Percentiles rank a stretch among this genome's conserved stretches.
Conservation (phyloP, 495 filamentous ascomycete species). For the Talaromyces trachyspermus region DNA sequence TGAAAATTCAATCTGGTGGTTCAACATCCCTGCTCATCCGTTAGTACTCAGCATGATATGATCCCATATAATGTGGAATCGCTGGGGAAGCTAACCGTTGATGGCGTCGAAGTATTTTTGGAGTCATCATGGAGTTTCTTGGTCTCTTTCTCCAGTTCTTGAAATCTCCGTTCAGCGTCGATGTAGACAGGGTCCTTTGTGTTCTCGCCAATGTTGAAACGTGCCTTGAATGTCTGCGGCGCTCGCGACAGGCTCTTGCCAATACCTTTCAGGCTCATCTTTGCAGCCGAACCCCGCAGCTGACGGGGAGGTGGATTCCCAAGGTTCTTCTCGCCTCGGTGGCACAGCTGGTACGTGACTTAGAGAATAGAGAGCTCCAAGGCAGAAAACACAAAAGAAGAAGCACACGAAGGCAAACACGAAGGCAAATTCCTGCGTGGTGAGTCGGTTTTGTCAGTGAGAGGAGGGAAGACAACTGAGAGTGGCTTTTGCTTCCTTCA, state of each 20-base stretch:
- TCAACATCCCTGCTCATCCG: constrained; percentile 71
- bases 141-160: constrained; percentile 91
- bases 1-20: constrained; percentile 97
- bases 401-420: no score
- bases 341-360: no score
- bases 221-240: constrained; percentile 82
- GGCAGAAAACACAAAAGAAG: no score
- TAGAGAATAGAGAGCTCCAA: no score
- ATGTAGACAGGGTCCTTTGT: constrained; percentile 91
- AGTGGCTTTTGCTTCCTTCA: constrained; percentile 2
- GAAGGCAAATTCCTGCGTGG: no score
- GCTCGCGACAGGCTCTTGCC: constrained; percentile 81
- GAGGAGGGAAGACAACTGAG: no score
- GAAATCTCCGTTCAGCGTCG: constrained; percentile 89
- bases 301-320: background rate
- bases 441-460: no score
- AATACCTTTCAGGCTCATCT: constrained; percentile 98
- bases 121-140: constrained; percentile 94
- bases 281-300: constrained; percentile 11
- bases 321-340: no score
- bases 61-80: constrained; percentile 6
- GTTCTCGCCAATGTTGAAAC: constrained; percentile 88
- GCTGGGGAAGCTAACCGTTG: constrained; percentile 50
- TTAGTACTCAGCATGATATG: constrained; percentile 15
- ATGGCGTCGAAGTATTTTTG: constrained; percentile 94